Evolutionary conservation across 768 basidiomycete species (phyloP).

Genomic region (Rhodosporidiobolus sp.): DNA sequence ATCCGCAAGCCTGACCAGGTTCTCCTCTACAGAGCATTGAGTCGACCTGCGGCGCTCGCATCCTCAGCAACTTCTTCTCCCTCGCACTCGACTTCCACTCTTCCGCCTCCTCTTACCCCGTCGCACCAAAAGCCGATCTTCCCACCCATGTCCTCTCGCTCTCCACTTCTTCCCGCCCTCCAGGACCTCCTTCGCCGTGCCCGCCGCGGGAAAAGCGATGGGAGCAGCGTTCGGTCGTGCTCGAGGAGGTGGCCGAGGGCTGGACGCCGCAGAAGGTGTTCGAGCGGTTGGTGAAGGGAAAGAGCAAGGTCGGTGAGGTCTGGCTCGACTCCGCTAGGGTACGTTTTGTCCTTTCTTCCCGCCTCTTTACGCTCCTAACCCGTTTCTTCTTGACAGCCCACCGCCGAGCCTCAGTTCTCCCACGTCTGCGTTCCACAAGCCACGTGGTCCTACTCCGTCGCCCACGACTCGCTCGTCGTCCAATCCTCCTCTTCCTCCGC

Average conservation of each 20-base stretch:
- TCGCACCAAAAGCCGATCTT: slow-evolving; percentile 4
- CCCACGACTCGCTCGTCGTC: background rate
- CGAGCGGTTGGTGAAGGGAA: slow-evolving; percentile 17
- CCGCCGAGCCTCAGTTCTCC: slow-evolving; percentile 12
- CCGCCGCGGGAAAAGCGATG: background rate
- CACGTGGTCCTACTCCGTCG: slow-evolving; percentile 17
- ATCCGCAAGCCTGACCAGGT: too few species aligned
- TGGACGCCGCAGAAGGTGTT: slow-evolving; percentile 24
- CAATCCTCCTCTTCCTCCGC: background rate
- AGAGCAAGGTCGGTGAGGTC: slow-evolving; percentile 21
- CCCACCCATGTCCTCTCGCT: slow-evolving; percentile 8
- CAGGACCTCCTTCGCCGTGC: background rate
- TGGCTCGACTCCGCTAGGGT: slow-evolving; percentile 40
- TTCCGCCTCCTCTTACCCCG: background rate
- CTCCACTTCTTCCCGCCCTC: slow-evolving; percentile 6
- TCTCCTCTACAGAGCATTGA: slow-evolving; percentile 23
- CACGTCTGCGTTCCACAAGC: slow-evolving; percentile 20
- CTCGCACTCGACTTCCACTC: slow-evolving; percentile 1
- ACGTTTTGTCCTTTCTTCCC: background rate
- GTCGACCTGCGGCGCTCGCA: slow-evolving; percentile 22
- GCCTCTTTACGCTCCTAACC: too few species aligned
- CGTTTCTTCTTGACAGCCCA: slow-evolving; percentile 1
- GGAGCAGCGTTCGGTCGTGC: slow-evolving; percentile 15
- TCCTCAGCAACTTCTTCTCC: slow-evolving; percentile 37
- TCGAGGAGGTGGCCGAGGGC: background rate